Conservation (phyloP, 2,329 filamentous ascomycete genomes). For the Stenocarpella maydis region DNA sequence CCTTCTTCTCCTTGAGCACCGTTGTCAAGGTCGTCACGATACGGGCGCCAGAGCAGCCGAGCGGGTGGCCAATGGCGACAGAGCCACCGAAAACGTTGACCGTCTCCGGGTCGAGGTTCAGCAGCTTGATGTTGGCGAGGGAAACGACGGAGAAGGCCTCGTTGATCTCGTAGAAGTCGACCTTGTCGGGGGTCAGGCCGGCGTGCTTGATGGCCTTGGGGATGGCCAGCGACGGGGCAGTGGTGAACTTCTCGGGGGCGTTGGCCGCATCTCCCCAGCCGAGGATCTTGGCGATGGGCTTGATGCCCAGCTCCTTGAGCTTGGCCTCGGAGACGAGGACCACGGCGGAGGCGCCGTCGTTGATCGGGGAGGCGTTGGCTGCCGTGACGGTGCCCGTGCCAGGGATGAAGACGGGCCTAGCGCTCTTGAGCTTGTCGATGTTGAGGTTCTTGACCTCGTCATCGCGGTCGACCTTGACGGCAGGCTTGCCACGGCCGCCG, state of each 20-base stretch:
- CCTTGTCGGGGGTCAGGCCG: constrained; percentile 75
- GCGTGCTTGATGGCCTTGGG: constrained; percentile 98
- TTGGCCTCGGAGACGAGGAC: constrained; percentile 95
- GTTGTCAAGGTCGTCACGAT: constrained; percentile 91
- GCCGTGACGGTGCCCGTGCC: constrained; percentile 90
- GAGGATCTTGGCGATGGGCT: constrained; percentile 93
- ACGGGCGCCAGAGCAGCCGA: constrained; percentile 92
- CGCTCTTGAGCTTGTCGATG: constrained; percentile 80
- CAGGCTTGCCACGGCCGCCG: constrained; percentile 89
- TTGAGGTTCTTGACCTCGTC: constrained; percentile 97
- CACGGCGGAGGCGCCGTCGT: constrained; percentile 91
- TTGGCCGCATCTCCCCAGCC: constrained; percentile 97
- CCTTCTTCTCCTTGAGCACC: constrained; percentile 88
- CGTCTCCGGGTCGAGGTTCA: constrained; percentile 80
- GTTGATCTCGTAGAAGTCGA: constrained; percentile 99
- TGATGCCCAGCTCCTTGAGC: constrained; percentile 89
- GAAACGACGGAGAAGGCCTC: constrained; percentile 98
- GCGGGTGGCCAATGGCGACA: constrained; percentile 93
- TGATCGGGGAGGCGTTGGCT: constrained; percentile 94
- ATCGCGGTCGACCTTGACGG: constrained; percentile 80
- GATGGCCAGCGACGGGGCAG: constrained; percentile 89
- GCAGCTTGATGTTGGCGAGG: constrained; percentile 93
- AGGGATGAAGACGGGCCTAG: constrained; percentile 84
- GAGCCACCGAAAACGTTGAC: constrained; percentile 96
- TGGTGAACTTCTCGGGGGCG: constrained; percentile 94